Evolutionary conservation across 1,139 yeast species (phyloP).

Genomic region (Hyphopichia wangnamkhiaoensis): DNA sequence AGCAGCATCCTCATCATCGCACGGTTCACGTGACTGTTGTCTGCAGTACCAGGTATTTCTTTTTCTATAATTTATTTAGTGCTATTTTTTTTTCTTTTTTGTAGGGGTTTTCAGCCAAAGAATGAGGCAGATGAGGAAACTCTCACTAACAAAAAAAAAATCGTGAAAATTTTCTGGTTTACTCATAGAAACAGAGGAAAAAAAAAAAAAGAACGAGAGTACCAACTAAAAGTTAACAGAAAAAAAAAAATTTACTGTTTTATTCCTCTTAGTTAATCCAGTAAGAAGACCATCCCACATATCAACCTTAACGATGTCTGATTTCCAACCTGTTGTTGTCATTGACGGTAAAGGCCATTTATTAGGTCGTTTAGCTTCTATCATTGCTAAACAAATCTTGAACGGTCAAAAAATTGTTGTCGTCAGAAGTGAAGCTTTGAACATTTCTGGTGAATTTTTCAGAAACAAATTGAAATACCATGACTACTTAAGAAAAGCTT

Average conservation of each 20-base stretch:
- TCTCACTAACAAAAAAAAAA: neutral
- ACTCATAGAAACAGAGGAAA: neutral
- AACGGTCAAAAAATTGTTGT: slow-evolving; percentile 98
- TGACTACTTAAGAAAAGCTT: slow-evolving; percentile 99
- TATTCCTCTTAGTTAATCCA: neutral
- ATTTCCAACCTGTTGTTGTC: slow-evolving; percentile 95
- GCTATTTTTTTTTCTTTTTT: neutral
- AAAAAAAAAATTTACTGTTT: slow-evolving; percentile 2
- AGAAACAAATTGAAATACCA: slow-evolving; percentile 99
- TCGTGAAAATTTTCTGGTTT: slow-evolving; percentile 4
- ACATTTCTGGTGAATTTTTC: slow-evolving; percentile 99
- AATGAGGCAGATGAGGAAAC: too few relatives aligned
- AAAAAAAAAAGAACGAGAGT: neutral
- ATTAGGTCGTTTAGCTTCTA: slow-evolving; percentile 99
- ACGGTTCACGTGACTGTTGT: neutral
- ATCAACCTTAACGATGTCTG: too few relatives aligned
- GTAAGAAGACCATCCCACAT: slow-evolving; percentile 16
- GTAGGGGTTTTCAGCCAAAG: too few relatives aligned
- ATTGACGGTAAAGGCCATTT: slow-evolving; percentile 99
- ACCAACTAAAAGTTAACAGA: neutral
- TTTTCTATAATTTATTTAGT: too few relatives aligned
- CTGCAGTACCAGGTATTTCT: neutral
- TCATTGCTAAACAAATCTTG: slow-evolving; percentile 96
- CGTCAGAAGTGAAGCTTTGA: slow-evolving; percentile 97
- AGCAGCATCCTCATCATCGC: too few relatives aligned